Evolutionary conservation across 192 early-diverging fungal species (phyloP), one percentile per base, ranked within the genome.

Genomic region (Entomortierella chlamydospora): DNA sequence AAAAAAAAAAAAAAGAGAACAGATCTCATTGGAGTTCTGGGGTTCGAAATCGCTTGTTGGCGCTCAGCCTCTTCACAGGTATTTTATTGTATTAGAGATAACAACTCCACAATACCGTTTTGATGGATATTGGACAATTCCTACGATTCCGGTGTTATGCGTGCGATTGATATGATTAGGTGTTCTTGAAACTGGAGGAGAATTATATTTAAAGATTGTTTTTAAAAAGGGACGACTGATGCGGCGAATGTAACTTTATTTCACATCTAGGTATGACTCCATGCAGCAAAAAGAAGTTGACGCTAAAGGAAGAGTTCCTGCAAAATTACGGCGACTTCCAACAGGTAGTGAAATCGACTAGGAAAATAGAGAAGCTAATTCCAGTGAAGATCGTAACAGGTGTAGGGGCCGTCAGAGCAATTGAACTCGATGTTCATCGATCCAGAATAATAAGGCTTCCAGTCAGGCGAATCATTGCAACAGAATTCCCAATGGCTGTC

Each of bases 401-500:
- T 64, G 62, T 64, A 64, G 50, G 62, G 50, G 62, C 62, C 62
- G 51, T 64, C 62, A 33, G 50, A 53, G 62, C 62, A 64, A 53
- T 25, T 25, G 62, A 64, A 64, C 62, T 64, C 62, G 50, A 64
- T 64, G 62, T 64, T 64, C 62, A 64, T 64, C 62, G 62, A 64
- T 64, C 62, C 62, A 53, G 62, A 64, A 37, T 64, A 64, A 53
- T 53, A 53, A 25, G 47, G 30, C 50, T 64, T 64, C 62, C 62
- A 64, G 62, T 51, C 47, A 53, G 62, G 62, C 33, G 26, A 33
- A 25, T 64, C 62, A 52, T 47, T 53, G 62, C 62, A 64, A 37
- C 62, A 64, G 62, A 64, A 64, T 64, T 64, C 62, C 62, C 62
- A 64, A 53, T 64, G 62, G 62, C n/a, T 64, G 62, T 52, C 22